Evolutionary conservation across 225 moss, liverwort and hornwort genomes (phyloP), one percentile per base, ranked within the genome.

Genomic region (Takakia lepidozioides): DNA sequence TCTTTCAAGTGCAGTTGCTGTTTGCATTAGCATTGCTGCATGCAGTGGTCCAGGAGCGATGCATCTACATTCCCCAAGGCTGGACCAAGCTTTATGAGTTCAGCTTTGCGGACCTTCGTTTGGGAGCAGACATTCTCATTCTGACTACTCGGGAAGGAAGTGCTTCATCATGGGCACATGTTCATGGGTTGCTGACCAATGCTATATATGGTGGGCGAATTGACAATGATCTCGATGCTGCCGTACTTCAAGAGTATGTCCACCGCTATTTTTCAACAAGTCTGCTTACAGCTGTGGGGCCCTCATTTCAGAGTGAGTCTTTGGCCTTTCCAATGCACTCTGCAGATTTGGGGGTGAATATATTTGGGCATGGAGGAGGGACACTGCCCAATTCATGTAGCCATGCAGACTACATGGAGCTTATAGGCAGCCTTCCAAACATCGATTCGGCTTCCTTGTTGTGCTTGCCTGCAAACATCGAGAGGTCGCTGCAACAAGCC

Each of bases 61-160:
- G 43, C 28, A 25, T 21, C 4, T 62, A 62, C 55, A 45, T 69
- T 34, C 68, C 68, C 5, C 61, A 50, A 28, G 61, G 68, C 25
- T 69, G 62, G 62, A 62, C 68, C 1, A 69, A 51, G 21, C 18
- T 37, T 19, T 57, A 62, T 15, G 61, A 62, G 38, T 69, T 69
- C 56, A 62, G 46, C 56, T 57, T 69, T 52, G 62, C 68, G 46
- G 70, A 70, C 25, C 47, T 59, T 16, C 52, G 58, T 18, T 58
- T 52, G 29, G 58, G 46, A 29, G 69, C 56, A 26, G 68, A 62
- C n/a, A 55, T 63, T 29, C 47, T 63, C 21, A 46, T 41, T 26
- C 22, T 22, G 11, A 22, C 52, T 5, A 49, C 55, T 21, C 27
- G 55, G 22, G 43, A 61, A 25, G 37, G 52, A n/a, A 22, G 23